Evolutionary conservation across 371 early-diverging fungal species (phyloP).

Genomic region (Paraphysoderma sedebokerense): DNA sequence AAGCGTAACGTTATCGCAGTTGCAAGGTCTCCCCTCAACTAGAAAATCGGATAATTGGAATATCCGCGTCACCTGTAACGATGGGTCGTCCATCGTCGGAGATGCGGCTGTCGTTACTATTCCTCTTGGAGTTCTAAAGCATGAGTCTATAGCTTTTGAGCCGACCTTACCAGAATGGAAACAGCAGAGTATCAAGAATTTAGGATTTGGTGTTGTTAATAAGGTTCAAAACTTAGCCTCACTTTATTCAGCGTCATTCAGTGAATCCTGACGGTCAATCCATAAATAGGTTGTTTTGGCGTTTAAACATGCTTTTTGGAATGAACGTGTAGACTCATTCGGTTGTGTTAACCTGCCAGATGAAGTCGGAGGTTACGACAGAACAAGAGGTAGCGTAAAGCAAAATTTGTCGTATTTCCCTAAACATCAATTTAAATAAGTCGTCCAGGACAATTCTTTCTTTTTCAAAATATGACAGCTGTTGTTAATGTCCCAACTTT

Average conservation of each 20-base stretch:
- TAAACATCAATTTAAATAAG: no score
- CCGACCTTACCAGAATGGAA: conserved; percentile 20
- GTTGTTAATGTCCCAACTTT: conserved; percentile 13
- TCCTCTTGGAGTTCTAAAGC: conserved; percentile 18
- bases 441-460: conserved; percentile 22
- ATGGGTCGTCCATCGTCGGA: conserved; percentile 7
- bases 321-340: conserved; percentile 13
- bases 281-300: conserved; percentile 22
- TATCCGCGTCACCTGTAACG: conserved; percentile 10
- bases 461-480: conserved; percentile 16
- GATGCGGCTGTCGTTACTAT: conserved; percentile 14
- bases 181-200: conserved; percentile 8
- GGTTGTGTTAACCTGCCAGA: conserved; percentile 12
- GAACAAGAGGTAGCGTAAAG: conserved; percentile 10
- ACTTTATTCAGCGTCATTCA: no score
- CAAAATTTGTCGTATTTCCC: no score
- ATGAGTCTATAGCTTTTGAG: conserved; percentile 10
- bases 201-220: conserved; percentile 22
- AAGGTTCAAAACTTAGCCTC: no score
- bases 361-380: conserved; percentile 8
- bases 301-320: conserved; percentile 19
- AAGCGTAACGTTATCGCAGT: no score
- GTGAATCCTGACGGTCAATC: no score
- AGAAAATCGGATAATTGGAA: neutral
- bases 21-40: no score